Base-by-base conservation (phyloP, 352 stramenopile species). In the Globisporangium echinulatum region DNA sequence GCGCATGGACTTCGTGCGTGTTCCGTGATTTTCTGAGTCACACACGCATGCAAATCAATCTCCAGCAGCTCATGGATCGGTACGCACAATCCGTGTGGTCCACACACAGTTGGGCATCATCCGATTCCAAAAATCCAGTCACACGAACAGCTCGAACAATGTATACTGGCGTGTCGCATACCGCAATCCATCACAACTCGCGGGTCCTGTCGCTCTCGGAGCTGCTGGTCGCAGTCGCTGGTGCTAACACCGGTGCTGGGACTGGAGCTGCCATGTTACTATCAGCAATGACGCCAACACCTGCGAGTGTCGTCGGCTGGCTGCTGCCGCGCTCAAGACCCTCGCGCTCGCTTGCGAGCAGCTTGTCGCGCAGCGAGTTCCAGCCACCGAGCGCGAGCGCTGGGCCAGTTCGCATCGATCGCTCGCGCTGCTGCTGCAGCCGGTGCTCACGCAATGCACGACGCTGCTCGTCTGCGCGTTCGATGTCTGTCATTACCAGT, bases 311-410 rank as follows among this genome's bases (percentile, higher is more conserved):
- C 3, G 48, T 54, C 19, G 54, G 59, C 7, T 13, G 7, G 40
- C 1, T 44, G 11, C 40, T 44, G 1, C 44, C 49, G 36, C 49
- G 42, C 33, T 59, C 25, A 8, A 59, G 10, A 7, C 52, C 39
- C 51, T 66, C 61, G 42, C 55, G 61, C 49, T 66, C 61, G 40
- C 42, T 61, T 44, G 61, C 61, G 33, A 66, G 54, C 9, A 66
- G 55, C 19, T 61, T 61, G 55, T 61, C 61, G 2, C 61, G 61
- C 39, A 66, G 42, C 49, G 54, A 61, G 42, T 61, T 66, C 61
- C 61, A 66, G 11, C 40, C 61, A 10, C 25, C 50, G 42, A 66
- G 50, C 1, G 40, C 40, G n/a, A 66, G 54, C 3, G 50, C 39
- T 14, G 61, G 61, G 0, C 61, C 61, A 1, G 61, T 58, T 19